phyloP scores from a whole-genome alignment of 352 stramenopile species.

The Pythium guiyangense region DNA sequence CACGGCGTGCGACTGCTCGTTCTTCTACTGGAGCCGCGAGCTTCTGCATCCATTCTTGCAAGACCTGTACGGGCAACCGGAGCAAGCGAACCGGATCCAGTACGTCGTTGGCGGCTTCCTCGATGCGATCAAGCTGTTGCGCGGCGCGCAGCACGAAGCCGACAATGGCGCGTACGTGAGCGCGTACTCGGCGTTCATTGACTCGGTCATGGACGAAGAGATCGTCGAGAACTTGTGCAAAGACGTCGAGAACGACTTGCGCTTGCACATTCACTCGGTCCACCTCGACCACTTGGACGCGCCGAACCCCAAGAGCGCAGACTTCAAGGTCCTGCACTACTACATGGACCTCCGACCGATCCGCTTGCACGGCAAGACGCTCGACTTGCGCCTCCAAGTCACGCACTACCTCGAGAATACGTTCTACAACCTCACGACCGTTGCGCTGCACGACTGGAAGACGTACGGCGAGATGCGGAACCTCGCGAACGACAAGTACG shows the following conservation, averaged over 20 bases:
- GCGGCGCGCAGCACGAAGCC: slow-evolving; percentile 70
- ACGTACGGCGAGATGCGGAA: slow-evolving; percentile 94
- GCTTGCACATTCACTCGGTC: slow-evolving; percentile 86
- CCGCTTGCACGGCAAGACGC: slow-evolving; percentile 80
- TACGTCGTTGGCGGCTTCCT: slow-evolving; percentile 79
- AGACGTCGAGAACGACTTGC: slow-evolving; percentile 92
- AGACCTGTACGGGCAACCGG: slow-evolving; percentile 74
- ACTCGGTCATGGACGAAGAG: slow-evolving; percentile 81
- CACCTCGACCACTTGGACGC: slow-evolving; percentile 85
- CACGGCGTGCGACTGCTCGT: slow-evolving; percentile 87
- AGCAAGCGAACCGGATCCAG: slow-evolving; percentile 81
- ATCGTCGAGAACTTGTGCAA: slow-evolving; percentile 89
- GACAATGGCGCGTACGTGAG: slow-evolving; percentile 67
- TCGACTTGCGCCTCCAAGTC: slow-evolving; percentile 85
- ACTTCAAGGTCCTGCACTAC: slow-evolving; percentile 83
- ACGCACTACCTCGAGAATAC: slow-evolving; percentile 92
- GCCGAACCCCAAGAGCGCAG: slow-evolving; percentile 76
- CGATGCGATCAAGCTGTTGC: slow-evolving; percentile 69
- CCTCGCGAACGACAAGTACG: slow-evolving; percentile 91
- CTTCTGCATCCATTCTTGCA: slow-evolving; percentile 83
- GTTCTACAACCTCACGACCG: slow-evolving; percentile 94
- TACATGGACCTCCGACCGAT: slow-evolving; percentile 87
- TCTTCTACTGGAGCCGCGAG: slow-evolving; percentile 93
- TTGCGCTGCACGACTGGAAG: slow-evolving; percentile 95
- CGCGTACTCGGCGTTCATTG: slow-evolving; percentile 74